phyloP scores from a whole-genome alignment of 2,329 filamentous ascomycete genomes.

The Didymella pinodella region DNA sequence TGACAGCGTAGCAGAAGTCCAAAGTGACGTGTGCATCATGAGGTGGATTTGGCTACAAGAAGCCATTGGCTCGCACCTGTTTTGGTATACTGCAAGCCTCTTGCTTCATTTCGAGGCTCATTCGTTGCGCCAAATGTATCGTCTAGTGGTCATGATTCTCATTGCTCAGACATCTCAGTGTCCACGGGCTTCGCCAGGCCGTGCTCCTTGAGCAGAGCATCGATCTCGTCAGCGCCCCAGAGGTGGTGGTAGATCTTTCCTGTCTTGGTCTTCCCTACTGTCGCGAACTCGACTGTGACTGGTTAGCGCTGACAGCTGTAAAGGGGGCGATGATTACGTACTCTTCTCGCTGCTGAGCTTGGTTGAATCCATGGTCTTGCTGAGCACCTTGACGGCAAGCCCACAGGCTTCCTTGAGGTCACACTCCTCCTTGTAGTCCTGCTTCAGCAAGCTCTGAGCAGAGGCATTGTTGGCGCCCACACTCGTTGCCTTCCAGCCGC shows the following conservation, averaged over 20 bases:
- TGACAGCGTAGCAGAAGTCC: background rate
- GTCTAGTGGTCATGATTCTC: conserved; percentile 35
- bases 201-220: conserved; percentile 90
- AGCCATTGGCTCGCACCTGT: conserved; percentile 39
- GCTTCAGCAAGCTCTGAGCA: conserved; percentile 95
- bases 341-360: conserved; percentile 99
- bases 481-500: conserved; percentile 98
- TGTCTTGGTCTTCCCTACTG: conserved; percentile 91
- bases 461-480: conserved; percentile 98
- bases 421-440: conserved; percentile 99
- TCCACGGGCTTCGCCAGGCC: conserved; percentile 76
- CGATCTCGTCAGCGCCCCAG: conserved; percentile 97
- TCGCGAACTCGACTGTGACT: conserved; percentile 88
- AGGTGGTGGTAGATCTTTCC: conserved; percentile 98
- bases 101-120: conserved; percentile 38
- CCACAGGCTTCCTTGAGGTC: conserved; percentile 94
- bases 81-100: conserved; percentile 45
- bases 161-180: conserved; percentile 48
- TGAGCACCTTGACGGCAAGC: conserved; percentile 97
- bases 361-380: conserved; percentile 99
- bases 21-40: conserved; percentile 30
- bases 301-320: conserved; percentile 30
- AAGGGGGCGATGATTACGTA: conserved; percentile 59
- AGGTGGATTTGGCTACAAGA: conserved; percentile 38
- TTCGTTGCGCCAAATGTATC: conserved; percentile 34